phyloP scores from a whole-genome alignment of 2,329 filamentous ascomycete species.

The Colletotrichum shisoi region DNA sequence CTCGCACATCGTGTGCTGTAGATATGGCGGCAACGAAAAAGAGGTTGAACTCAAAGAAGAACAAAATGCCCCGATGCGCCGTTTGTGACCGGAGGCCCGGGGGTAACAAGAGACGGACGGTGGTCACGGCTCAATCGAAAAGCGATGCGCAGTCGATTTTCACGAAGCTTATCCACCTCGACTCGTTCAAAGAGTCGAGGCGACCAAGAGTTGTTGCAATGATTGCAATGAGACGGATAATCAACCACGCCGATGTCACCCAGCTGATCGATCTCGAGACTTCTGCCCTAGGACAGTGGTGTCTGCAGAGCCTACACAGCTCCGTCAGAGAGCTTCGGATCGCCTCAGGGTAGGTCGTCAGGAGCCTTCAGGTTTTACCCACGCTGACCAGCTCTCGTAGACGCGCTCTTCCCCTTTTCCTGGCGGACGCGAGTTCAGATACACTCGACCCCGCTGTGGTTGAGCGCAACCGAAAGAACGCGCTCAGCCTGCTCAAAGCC shows the following conservation, averaged over 20 bases:
- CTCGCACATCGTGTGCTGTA: constrained; percentile 64
- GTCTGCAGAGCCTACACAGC: constrained; percentile 80
- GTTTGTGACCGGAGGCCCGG: constrained; percentile 16
- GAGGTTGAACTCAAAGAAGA: neutral
- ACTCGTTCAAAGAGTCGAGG: constrained; percentile 62
- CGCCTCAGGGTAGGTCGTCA: constrained; percentile 69
- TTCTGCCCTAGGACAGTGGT: constrained; percentile 79
- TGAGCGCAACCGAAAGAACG: constrained; percentile 71
- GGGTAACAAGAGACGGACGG: neutral
- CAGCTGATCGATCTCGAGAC: constrained; percentile 71
- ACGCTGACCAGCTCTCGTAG: constrained; percentile 50
- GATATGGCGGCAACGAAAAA: constrained; percentile 50
- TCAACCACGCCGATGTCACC: constrained; percentile 69
- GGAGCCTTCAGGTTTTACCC: constrained; percentile 19
- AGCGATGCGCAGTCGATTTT: constrained; percentile 57
- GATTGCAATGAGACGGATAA: constrained; percentile 72
- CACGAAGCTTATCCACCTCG: constrained; percentile 54
- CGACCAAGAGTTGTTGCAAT: constrained; percentile 74
- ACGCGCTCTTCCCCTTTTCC: constrained; percentile 71
- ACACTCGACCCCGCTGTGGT: constrained; percentile 54
- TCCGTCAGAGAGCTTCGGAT: constrained; percentile 86
- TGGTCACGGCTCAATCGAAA: constrained; percentile 42
- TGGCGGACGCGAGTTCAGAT: constrained; percentile 53
- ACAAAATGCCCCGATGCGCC: neutral
- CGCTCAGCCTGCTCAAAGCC: constrained; percentile 74